These are phyloP conservation scores for Brasenia schreberi DNA, from an alignment of 164 flowering plant genomes.

Conservation along the genomic window DNA sequence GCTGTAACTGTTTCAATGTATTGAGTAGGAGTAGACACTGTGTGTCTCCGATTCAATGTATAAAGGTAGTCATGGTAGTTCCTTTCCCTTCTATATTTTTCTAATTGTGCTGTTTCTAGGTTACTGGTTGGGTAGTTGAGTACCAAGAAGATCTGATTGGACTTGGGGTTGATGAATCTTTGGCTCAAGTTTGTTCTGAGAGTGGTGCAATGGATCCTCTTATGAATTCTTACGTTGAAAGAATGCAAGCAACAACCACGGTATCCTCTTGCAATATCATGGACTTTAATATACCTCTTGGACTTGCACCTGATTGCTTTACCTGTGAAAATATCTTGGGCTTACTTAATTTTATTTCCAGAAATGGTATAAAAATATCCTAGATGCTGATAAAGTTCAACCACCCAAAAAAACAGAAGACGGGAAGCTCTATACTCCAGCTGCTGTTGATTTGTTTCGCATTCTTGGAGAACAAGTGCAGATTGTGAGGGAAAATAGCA, in stretches of 20 bases:
- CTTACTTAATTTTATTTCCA: conserved; percentile 10
- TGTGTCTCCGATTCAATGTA: not conserved
- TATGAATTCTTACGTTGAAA: conserved; percentile 95
- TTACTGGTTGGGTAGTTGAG: conserved; percentile 97
- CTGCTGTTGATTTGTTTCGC: conserved; percentile 94
- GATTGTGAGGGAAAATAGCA: conserved; percentile 95
- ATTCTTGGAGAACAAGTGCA: conserved; percentile 98
- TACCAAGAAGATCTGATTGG: conserved; percentile 91
- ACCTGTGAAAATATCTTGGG: too few species aligned
- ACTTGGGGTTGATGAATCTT: conserved; percentile 94
- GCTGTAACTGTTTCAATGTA: too few species aligned
- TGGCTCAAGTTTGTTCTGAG: conserved; percentile 99
- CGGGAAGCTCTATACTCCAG: conserved; percentile 94
- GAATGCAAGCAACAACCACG: conserved; percentile 96
- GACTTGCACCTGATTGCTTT: not conserved
- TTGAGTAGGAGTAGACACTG: too few species aligned
- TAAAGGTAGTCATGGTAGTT: not conserved
- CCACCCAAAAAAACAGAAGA: conserved; percentile 92
- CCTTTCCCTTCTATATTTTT: too few species aligned
- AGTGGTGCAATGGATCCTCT: conserved; percentile 99
- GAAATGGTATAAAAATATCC: conserved; percentile 97
- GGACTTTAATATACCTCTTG: not conserved
- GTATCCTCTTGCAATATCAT: conserved; percentile 21
- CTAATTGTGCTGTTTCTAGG: conserved; percentile 22
- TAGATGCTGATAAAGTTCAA: conserved; percentile 87